Evolutionary conservation across 805 yeast genomes (phyloP).

Genomic region (Wickerhamomyces tratensis): DNA sequence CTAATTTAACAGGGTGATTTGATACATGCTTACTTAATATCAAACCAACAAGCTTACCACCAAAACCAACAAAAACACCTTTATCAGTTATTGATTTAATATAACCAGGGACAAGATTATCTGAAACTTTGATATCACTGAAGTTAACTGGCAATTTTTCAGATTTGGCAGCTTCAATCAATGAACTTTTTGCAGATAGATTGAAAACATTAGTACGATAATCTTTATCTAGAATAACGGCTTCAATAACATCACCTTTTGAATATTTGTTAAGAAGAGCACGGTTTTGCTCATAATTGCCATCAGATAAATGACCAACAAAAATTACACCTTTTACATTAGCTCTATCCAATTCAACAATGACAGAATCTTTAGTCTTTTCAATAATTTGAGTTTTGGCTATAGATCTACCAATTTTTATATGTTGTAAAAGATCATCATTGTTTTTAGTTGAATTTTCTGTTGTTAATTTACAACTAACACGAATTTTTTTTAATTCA

Average conservation of each 20-base stretch:
- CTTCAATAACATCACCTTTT: constrained; percentile 51
- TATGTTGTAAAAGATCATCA: constrained; percentile 36
- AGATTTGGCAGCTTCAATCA: constrained; percentile 53
- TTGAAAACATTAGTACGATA: constrained; percentile 48
- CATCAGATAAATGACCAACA: constrained; percentile 71
- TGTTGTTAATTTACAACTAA: constrained; percentile 60
- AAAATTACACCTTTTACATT: constrained; percentile 61
- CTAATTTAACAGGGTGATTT: constrained; percentile 38
- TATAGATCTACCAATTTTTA: constrained; percentile 54
- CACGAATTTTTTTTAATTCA: constrained; percentile 46
- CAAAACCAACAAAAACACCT: constrained; percentile 82
- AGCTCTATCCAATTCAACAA: constrained; percentile 43
- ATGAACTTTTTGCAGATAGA: constrained; percentile 53
- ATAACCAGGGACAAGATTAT: constrained; percentile 53
- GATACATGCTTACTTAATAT: constrained; percentile 67
- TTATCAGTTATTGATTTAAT: constrained; percentile 67
- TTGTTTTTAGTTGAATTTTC: constrained; percentile 33
- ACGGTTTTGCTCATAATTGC: constrained; percentile 64
- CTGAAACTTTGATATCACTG: constrained; percentile 44
- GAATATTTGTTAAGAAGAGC: constrained; percentile 48
- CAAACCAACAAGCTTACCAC: constrained; percentile 72
- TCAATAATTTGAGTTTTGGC: constrained; percentile 55
- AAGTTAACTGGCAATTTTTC: constrained; percentile 47
- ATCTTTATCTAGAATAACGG: constrained; percentile 62
- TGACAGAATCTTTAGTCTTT: constrained; percentile 62